Evolutionary conservation across 2,329 filamentous ascomycete species (phyloP), one percentile per base, ranked within the genome.

Genomic region (Fusarium multiceps): DNA sequence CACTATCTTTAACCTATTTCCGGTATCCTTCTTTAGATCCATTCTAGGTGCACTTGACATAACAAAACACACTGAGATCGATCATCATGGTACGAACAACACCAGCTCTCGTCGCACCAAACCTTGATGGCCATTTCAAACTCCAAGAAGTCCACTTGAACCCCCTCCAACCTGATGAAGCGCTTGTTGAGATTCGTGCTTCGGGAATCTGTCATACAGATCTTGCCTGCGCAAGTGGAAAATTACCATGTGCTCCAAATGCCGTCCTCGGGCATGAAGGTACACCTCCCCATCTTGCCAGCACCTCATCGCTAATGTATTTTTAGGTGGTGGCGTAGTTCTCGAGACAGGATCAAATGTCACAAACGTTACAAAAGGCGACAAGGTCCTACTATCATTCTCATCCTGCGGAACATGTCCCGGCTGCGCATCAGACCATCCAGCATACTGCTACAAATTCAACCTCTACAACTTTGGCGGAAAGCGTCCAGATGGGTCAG

Each of bases 181-280:
- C 56, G 0, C 46, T 71, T 4, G 25, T 71, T 5, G 53, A 71
- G 20, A 60, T 71, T 0, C 56, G 65, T 25, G 68, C 67, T 1
- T 49, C 50, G 1, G 67, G 68, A 2, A 32, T 71, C 7, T 71
- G 68, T 12, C 67, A 71, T 23, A 70, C 67, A 5, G 68, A 71
- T 4, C 20, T 68, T 80, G 80, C 77, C 89, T 92, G 76, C 91
- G 56, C 56, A 18, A 59, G 30, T 6, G 68, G 67, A 1, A 71
- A 58, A 20, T 16, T 71, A 1, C 55, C 59, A 3, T 57, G 56
- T 18, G 37, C 20, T 1, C 45, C 46, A 0, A 57, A 57, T 7
- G 59, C 55, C 0, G 63, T 71, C 1, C 63, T 71, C 6, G 68
- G 68, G 1, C 68, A 71, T 7, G 68, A 71, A 70, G 68, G 67